A percentile compares a stretch with the other conserved stretches of the same genome.
These are phyloP conservation scores for Paracorniculantispora psalliotae DNA, from an alignment of 2,329 filamentous ascomycete species.

Conservation along the genomic window DNA sequence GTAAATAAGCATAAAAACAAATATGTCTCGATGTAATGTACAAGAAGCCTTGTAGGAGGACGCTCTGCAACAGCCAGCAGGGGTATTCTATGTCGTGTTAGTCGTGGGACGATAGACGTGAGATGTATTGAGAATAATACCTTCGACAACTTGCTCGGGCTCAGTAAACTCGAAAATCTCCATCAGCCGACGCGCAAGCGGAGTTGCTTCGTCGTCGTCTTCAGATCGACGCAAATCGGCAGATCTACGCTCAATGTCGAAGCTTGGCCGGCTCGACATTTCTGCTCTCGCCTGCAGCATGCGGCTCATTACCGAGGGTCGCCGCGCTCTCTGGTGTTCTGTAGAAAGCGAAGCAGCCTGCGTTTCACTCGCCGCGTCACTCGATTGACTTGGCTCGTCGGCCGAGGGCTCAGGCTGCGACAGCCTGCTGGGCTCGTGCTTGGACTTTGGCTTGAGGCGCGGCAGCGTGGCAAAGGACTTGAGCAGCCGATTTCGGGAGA, in stretches of 20 bases:
- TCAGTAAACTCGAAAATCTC: slow-evolving; percentile 81
- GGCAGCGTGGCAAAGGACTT: slow-evolving; percentile 60
- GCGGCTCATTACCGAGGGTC: slow-evolving; percentile 69
- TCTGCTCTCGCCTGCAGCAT: slow-evolving; percentile 70
- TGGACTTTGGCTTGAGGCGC: slow-evolving; percentile 38
- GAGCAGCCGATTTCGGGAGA: slow-evolving; percentile 62
- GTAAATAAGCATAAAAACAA: slow-evolving; percentile 96
- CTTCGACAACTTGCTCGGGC: slow-evolving; percentile 78
- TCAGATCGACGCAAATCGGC: slow-evolving; percentile 32
- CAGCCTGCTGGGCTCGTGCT: slow-evolving; percentile 37
- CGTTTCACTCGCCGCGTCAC: slow-evolving; percentile 22
- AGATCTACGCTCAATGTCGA: slow-evolving; percentile 46
- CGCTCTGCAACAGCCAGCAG: slow-evolving; percentile 88
- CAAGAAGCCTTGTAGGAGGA: slow-evolving; percentile 89
- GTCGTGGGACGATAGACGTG: not conserved
- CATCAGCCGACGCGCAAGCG: slow-evolving; percentile 66
- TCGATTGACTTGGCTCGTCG: slow-evolving; percentile 27
- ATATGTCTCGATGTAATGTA: slow-evolving; percentile 92
- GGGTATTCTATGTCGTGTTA: slow-evolving; percentile 64
- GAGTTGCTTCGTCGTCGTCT: slow-evolving; percentile 42
- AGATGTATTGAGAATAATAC: slow-evolving; percentile 35
- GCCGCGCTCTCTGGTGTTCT: slow-evolving; percentile 35
- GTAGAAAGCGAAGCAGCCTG: slow-evolving; percentile 22
- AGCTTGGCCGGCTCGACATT: slow-evolving; percentile 54
- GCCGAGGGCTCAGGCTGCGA: slow-evolving; percentile 26